A percentile compares a stretch with the other conserved stretches of the same genome.
phyloP scores from a whole-genome alignment of 768 basidiomycete species.

The Suillus spraguei region DNA sequence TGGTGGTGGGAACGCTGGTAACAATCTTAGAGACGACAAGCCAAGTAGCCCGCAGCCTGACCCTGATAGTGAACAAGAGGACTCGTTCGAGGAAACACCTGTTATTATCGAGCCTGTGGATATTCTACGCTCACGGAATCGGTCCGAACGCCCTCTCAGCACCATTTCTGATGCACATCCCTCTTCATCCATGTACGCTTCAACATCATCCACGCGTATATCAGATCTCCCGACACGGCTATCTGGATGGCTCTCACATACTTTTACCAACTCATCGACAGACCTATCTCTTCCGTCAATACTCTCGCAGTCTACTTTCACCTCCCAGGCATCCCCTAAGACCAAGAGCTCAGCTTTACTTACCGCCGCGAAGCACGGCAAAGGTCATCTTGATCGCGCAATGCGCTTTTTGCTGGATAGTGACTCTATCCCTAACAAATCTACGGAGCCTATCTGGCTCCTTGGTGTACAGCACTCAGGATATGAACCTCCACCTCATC shows the following conservation, averaged over 20 bases:
- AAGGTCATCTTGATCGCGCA: slow-evolving; percentile 79
- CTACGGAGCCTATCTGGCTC: slow-evolving; percentile 84
- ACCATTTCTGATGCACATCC: slow-evolving; percentile 45
- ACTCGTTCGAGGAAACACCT: slow-evolving; percentile 52
- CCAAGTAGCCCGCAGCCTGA: slow-evolving; percentile 16
- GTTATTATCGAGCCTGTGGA: slow-evolving; percentile 67
- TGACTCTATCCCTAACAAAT: slow-evolving; percentile 85
- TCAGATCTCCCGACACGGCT: slow-evolving; percentile 75
- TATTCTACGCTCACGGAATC: slow-evolving; percentile 55
- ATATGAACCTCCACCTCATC: slow-evolving; percentile 50
- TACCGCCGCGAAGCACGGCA: slow-evolving; percentile 71
- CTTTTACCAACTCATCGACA: slow-evolving; percentile 69
- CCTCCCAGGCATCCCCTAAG: slow-evolving; percentile 39
- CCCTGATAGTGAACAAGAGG: slow-evolving; percentile 36
- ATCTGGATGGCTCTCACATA: slow-evolving; percentile 81
- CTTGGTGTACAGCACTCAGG: slow-evolving; percentile 83
- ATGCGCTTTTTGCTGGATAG: slow-evolving; percentile 90
- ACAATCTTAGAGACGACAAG: slow-evolving; percentile 24
- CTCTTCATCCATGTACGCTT: slow-evolving; percentile 47
- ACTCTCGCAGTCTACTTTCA: slow-evolving; percentile 48
- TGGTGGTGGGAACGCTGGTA: slow-evolving; percentile 24
- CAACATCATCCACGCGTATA: slow-evolving; percentile 52
- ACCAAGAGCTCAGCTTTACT: slow-evolving; percentile 54
- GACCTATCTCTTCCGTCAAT: slow-evolving; percentile 70
- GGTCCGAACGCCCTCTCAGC: slow-evolving; percentile 58